Conservation (phyloP, 176 grass and related monocot species). For the Carex scoparia region DNA sequence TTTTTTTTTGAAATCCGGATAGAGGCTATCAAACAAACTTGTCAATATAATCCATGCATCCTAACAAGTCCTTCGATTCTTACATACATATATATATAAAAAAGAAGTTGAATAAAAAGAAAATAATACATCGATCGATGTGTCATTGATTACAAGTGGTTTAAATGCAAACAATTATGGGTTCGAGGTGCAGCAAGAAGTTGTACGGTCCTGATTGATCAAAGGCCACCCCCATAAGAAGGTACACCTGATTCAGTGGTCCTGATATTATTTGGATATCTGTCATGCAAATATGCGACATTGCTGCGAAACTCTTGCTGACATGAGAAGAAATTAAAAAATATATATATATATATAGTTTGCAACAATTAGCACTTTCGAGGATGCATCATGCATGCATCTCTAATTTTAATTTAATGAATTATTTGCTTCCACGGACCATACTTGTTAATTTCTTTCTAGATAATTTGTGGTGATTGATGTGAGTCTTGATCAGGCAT, state of each 20-base stretch:
- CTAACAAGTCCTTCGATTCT: not conserved
- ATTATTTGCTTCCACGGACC: not conserved
- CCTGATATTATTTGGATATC: not conserved
- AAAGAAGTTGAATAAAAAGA: too few relatives aligned
- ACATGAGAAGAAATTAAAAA: not conserved
- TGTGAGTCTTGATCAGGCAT: not conserved
- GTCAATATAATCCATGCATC: not conserved
- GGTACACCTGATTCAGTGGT: constrained; percentile 24
- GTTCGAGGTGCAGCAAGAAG: not conserved
- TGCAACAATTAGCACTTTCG: not conserved
- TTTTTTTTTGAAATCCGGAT: too few relatives aligned
- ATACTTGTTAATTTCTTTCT: too few relatives aligned
- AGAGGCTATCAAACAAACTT: not conserved
- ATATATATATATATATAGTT: not conserved
- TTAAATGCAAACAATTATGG: not conserved
- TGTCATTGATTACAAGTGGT: not conserved
- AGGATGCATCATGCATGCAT: not conserved
- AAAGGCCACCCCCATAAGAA: not conserved
- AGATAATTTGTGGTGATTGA: not conserved
- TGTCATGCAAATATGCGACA: not conserved
- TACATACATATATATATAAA: too few relatives aligned
- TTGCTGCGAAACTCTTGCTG: not conserved
- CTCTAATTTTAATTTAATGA: not conserved
- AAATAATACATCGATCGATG: not conserved
- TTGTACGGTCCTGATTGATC: not conserved